phyloP scores from a whole-genome alignment of 2,329 filamentous ascomycete genomes.

The Diaporthe eres region DNA sequence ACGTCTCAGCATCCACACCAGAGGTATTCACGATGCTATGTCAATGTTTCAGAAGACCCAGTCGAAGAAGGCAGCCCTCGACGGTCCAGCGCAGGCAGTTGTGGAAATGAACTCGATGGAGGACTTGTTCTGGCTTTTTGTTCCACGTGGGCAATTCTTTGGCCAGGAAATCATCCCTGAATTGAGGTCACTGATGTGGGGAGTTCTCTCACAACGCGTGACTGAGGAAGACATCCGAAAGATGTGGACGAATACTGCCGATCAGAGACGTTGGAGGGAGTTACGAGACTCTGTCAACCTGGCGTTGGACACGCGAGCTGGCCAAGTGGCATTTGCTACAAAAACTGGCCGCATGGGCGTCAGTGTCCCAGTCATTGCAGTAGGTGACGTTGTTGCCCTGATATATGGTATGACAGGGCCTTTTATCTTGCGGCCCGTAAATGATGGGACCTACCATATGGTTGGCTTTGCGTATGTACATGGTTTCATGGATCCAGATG shows the following conservation, averaged over 20 bases:
- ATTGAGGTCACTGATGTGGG: neutral
- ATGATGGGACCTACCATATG: neutral
- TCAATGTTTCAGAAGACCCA: too few relatives aligned
- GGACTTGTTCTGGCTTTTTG: neutral
- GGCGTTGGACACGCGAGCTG: neutral
- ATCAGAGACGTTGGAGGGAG: neutral
- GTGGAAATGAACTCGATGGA: neutral
- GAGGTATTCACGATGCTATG: too few relatives aligned
- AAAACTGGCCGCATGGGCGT: neutral
- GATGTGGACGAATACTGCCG: neutral
- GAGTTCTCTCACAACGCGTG: neutral
- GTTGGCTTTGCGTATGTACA: too few relatives aligned
- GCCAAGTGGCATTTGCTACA: neutral
- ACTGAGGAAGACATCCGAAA: neutral
- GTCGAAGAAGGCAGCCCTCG: too few relatives aligned
- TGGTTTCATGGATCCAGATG: too few relatives aligned
- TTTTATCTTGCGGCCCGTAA: neutral
- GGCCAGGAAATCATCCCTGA: neutral
- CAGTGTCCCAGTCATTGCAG: neutral
- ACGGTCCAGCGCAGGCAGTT: too few relatives aligned
- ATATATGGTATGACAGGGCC: neutral
- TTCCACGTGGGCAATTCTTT: neutral
- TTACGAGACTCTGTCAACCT: neutral
- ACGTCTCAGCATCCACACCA: too few relatives aligned
- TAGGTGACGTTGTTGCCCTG: neutral